These are phyloP conservation scores for Ganoderma sinense DNA, from an alignment of 1,284 basidiomycete species.

Conservation along the genomic window DNA sequence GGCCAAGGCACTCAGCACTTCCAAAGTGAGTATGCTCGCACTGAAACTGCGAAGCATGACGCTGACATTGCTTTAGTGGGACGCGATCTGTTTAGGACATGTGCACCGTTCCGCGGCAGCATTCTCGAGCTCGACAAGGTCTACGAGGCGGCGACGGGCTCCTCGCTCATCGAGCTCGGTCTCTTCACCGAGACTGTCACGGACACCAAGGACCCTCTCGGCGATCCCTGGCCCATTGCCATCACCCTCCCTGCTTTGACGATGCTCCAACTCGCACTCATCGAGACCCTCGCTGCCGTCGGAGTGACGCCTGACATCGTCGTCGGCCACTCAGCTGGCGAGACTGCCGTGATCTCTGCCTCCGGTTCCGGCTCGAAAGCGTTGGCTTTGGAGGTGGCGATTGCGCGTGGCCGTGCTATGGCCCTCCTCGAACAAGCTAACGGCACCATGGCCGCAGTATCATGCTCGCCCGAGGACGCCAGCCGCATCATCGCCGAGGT, in stretches of 20 bases:
- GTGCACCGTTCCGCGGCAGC: constrained; percentile 44
- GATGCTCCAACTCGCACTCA: constrained; percentile 52
- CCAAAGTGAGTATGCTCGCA: constrained; percentile 33
- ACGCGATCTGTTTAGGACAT: constrained; percentile 45
- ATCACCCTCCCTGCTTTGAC: constrained; percentile 48
- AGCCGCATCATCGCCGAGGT: constrained; percentile 32
- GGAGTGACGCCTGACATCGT: constrained; percentile 46
- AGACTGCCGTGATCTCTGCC: constrained; percentile 52
- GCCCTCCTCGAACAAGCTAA: constrained; percentile 40
- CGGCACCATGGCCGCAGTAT: constrained; percentile 51
- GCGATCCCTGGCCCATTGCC: constrained; percentile 42
- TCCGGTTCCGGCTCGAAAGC: constrained; percentile 47
- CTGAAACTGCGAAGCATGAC: background rate
- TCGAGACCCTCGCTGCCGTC: constrained; percentile 45
- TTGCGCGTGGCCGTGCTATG: constrained; percentile 47
- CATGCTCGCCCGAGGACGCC: constrained; percentile 40
- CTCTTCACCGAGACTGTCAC: constrained; percentile 36
- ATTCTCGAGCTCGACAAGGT: constrained; percentile 45
- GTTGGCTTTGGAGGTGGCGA: constrained; percentile 49
- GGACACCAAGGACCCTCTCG: constrained; percentile 26
- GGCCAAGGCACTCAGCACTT: constrained; percentile 54
- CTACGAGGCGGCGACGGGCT: constrained; percentile 39
- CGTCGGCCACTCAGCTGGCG: constrained; percentile 51
- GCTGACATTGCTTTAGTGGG: constrained; percentile 42
- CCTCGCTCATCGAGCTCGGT: constrained; percentile 44